A percentile compares a stretch with the other conserved stretches of the same genome.
Evolutionary conservation across 345 rosid species (phyloP).

Genomic region (Salix caprea): DNA sequence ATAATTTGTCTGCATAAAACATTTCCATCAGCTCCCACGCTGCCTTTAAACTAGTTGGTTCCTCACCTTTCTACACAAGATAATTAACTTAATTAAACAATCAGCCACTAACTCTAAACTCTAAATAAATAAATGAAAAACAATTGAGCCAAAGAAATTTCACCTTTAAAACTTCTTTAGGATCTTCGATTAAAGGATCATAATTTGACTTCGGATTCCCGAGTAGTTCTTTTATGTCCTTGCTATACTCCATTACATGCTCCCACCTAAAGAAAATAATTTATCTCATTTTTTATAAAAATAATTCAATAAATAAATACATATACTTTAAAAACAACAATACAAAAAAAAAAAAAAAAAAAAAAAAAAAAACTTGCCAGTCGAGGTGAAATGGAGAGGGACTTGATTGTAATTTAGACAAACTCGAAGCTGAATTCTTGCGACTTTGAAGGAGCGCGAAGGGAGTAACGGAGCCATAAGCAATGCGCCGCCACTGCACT

Average conservation of each 20-base stretch:
- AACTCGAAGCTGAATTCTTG: constrained; percentile 49
- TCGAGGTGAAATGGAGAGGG: constrained; percentile 58
- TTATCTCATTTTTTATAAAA: neutral
- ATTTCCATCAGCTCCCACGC: constrained; percentile 97
- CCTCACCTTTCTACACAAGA: constrained; percentile 43
- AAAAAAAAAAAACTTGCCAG: constrained; percentile 42
- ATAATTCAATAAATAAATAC: neutral
- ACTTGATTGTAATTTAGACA: constrained; percentile 50
- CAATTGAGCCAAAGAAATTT: neutral
- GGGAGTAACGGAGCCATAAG: constrained; percentile 81
- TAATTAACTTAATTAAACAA: neutral
- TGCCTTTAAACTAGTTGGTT: constrained; percentile 70
- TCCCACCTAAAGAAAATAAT: constrained; percentile 61
- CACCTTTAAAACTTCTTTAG: constrained; percentile 57
- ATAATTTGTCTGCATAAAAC: constrained; percentile 68
- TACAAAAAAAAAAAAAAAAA: neutral
- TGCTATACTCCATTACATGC: constrained; percentile 82
- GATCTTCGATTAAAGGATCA: constrained; percentile 53
- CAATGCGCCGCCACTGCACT: constrained; percentile 70
- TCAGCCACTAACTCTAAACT: neutral
- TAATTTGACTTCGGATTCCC: constrained; percentile 36
- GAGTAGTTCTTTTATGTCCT: constrained; percentile 65
- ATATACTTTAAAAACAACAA: neutral
- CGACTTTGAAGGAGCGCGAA: constrained; percentile 86
- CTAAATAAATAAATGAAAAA: neutral